These are phyloP conservation scores for Didymella keratinophila DNA, from an alignment of 2,329 filamentous ascomycete genomes.

Conservation along the genomic window DNA sequence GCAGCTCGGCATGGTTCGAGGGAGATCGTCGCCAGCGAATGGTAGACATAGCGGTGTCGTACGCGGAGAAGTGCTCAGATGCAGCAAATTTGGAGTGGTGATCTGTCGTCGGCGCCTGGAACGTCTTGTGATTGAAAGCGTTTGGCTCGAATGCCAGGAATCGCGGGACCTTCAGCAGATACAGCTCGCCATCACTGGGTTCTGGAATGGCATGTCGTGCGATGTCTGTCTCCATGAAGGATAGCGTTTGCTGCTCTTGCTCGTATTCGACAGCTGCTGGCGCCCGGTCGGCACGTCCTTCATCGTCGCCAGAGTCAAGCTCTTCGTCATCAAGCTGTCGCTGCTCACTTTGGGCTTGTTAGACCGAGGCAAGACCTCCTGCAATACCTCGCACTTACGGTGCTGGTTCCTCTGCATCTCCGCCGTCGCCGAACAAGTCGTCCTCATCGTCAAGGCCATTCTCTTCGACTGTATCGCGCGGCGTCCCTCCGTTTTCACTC, in stretches of 20 bases:
- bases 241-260: conserved; percentile 63
- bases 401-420: conserved; percentile 45
- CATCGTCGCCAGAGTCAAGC: conserved; percentile 68
- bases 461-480: conserved; percentile 45
- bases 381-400: conserved; percentile 35
- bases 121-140: conserved; percentile 71
- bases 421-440: conserved; percentile 58
- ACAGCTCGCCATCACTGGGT: conserved; percentile 75
- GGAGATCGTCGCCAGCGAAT: conserved; percentile 74
- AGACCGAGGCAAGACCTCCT: conserved; percentile 25
- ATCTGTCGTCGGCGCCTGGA: conserved; percentile 68
- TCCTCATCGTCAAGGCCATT: conserved; percentile 46
- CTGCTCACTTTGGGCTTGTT: conserved; percentile 37
- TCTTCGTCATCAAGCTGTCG: conserved; percentile 69
- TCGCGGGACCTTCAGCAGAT: conserved; percentile 73
- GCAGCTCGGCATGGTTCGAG: conserved; percentile 68
- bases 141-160: conserved; percentile 76
- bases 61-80: conserved; percentile 64
- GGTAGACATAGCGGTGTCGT: conserved; percentile 70
- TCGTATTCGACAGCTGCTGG: conserved; percentile 57
- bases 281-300: conserved; percentile 68
- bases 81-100: conserved; percentile 59
- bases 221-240: conserved; percentile 68
- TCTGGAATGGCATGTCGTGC: conserved; percentile 75
- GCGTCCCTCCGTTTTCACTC: conserved; percentile 40